phyloP scores from a whole-genome alignment of 352 stramenopile genomes.

The Globisporangium splendens region DNA sequence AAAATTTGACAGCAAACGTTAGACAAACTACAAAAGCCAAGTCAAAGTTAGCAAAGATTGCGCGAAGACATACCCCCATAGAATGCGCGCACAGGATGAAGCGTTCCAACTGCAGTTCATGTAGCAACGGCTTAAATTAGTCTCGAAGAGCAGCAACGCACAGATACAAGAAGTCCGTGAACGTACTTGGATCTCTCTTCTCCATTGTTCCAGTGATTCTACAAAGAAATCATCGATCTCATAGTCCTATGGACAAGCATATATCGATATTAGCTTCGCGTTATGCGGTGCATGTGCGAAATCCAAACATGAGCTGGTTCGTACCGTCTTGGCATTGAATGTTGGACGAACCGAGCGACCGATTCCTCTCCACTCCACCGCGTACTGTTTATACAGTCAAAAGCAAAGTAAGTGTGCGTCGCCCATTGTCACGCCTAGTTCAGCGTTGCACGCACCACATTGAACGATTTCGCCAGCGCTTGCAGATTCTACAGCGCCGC shows the following conservation, averaged over 20 bases:
- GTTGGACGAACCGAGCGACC: conserved; percentile 62
- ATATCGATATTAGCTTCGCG: not conserved
- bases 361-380: conserved; percentile 81
- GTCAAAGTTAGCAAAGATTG: not conserved
- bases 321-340: conserved; percentile 54
- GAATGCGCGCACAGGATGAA: conserved; percentile 78
- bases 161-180: too few species aligned
- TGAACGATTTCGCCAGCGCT: conserved; percentile 72
- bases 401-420: not conserved
- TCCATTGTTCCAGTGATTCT: conserved; percentile 74
- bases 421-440: not conserved
- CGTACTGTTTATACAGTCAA: conserved; percentile 39
- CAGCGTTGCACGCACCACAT: conserved; percentile 48
- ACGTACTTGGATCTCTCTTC: conserved; percentile 40
- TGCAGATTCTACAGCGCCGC: conserved; percentile 48
- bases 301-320: not conserved
- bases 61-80: conserved; percentile 56
- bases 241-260: conserved; percentile 33
- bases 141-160: too few species aligned
- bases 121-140: not conserved
- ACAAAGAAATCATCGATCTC: conserved; percentile 82
- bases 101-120: conserved; percentile 43
- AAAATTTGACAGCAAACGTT: too few species aligned
- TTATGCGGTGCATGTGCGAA: not conserved
- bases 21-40: too few species aligned